A percentile compares a stretch with the other conserved stretches of the same genome.
Evolutionary conservation across 1,139 yeast genomes (phyloP).

Genomic region (Pichia cactophila): DNA sequence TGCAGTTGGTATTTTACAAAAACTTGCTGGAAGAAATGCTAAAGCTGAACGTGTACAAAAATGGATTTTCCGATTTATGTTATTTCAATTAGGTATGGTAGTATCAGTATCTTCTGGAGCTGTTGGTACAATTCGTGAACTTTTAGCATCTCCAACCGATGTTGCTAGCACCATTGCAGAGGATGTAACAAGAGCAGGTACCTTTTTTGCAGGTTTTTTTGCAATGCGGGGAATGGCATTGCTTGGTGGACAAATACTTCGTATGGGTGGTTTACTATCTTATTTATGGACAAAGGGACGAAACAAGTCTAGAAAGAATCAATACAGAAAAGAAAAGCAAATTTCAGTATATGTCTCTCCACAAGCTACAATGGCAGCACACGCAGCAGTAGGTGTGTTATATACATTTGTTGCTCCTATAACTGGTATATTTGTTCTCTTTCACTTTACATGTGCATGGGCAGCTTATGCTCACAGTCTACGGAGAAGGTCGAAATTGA

Average conservation of each 20-base stretch:
- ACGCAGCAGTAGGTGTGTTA: not conserved
- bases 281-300: not conserved
- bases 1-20: conserved; percentile 40
- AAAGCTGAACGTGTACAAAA: conserved; percentile 37
- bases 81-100: conserved; percentile 75
- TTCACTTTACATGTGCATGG: not conserved
- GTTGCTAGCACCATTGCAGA: conserved; percentile 65
- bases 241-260: conserved; percentile 59
- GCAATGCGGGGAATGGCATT: conserved; percentile 65
- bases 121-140: conserved; percentile 54
- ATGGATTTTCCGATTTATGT: conserved; percentile 65
- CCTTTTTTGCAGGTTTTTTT: conserved; percentile 68
- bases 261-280: not conserved
- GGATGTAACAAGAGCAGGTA: conserved; percentile 74
- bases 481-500: not conserved
- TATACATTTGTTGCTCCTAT: not conserved
- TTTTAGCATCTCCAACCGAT: conserved; percentile 63
- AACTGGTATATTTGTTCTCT: not conserved
- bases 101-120: conserved; percentile 80
- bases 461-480: not conserved
- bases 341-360: not conserved
- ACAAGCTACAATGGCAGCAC: not conserved
- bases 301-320: not conserved
- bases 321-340: too few relatives aligned
- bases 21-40: not conserved